These are phyloP conservation scores for Monotropa hypopitys DNA, from an alignment of 179 eudicot species.

Conservation along the genomic window DNA sequence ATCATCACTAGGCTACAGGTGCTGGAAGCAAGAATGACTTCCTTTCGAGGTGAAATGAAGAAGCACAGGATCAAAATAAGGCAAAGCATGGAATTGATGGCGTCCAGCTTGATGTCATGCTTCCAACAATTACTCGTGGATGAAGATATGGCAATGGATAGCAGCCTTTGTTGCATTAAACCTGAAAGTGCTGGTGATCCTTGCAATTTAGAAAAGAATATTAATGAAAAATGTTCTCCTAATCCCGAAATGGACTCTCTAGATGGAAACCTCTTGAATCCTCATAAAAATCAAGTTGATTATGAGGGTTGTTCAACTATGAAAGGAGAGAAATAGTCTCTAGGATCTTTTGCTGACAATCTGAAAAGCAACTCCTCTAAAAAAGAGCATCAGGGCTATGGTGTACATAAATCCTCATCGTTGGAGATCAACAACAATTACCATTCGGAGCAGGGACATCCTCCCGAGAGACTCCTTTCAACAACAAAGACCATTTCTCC, in stretches of 20 bases:
- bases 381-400: slow-evolving; percentile 9
- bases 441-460: slow-evolving; percentile 18
- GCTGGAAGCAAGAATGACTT: no score
- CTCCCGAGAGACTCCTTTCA: slow-evolving; percentile 65
- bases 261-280: slow-evolving; percentile 6
- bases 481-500: slow-evolving; percentile 76
- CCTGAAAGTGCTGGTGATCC: slow-evolving; percentile 5
- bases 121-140: no score
- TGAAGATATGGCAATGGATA: slow-evolving; percentile 7
- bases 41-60: no score
- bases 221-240: slow-evolving; percentile 8
- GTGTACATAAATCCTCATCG: slow-evolving; percentile 10
- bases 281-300: slow-evolving; percentile 7
- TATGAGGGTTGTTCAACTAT: slow-evolving; percentile 4
- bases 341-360: slow-evolving; percentile 5
- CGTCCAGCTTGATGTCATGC: no score
- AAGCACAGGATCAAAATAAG: no score
- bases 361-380: slow-evolving; percentile 8
- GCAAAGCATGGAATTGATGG: no score
- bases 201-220: slow-evolving; percentile 5
- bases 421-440: slow-evolving; percentile 11
- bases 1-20: no score
- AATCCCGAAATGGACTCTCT: slow-evolving; percentile 6
- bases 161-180: slow-evolving; percentile 2
- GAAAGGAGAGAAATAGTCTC: slow-evolving; percentile 14